Evolutionary conservation across 306 rosid genomes (phyloP), one percentile per base, ranked within the genome.

Genomic region (Vigna mungo): DNA sequence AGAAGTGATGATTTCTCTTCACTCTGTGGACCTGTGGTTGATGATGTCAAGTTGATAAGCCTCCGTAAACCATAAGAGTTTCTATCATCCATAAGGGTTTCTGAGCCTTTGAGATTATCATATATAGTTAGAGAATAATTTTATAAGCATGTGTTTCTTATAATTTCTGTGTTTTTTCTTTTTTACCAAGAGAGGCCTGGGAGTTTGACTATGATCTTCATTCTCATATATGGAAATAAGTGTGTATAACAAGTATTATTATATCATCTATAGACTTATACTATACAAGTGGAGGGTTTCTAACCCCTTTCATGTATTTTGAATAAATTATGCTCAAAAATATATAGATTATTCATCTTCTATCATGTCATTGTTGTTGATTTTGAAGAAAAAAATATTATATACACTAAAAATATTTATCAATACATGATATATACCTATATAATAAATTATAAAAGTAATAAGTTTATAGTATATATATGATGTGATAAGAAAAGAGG

Each of bases 1-100:
- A 83, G 99, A 81, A 95, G 94, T 67, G 97, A 95, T 43, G 99
- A 95, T 78, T 86, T 87, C 49, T 95, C 99, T 67, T 95, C 99
- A 1, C 87, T 95, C 2, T 95, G 99, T 75, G 99, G 99, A 3
- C 99, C 99, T 27, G 99, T 95, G 11, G 80, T 95, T 70, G 99
- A 95, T 71, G 94, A 95, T 75, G 96, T 90, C n/a, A 87, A 74
- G 82, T 49, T 95, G 77, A 32, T 95, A 14, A 90, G 97, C 76
- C 68, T 90, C 6, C 87, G 96, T 54, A 88, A 86, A 14, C 89
- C 91, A 6, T 80, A 59, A 46, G n/a, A 5, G 6, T 17, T 61
- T 77, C 7, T 39, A 16, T 1, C 14, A 46, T 10, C 18, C 21
- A 11, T 54, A 79, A 62, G 72, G 64, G 49, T 59, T 21, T 70